Evolutionary conservation across 1,284 basidiomycete species (phyloP), one percentile per base, ranked within the genome.

Genomic region (Pseudozyma tsukubaensis): DNA sequence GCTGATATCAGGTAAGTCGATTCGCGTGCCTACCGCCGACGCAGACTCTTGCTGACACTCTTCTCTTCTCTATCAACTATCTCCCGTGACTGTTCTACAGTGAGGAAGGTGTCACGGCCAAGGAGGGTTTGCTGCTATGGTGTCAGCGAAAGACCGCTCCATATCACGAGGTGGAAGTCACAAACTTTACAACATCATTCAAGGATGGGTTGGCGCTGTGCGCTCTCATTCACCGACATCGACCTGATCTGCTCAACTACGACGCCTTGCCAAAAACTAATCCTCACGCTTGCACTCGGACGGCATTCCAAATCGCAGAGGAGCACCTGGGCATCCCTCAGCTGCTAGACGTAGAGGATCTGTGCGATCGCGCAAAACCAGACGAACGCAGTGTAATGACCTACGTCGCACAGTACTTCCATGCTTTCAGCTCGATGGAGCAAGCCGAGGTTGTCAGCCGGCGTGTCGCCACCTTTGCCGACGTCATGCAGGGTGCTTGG

Each of bases 331-430:
- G 55, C 21, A 69, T 65, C 19, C 75, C 96, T 91, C 93, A 94
- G 90, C 87, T 99, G 16, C 89, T 99, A 34, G 96, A 99, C 86
- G 95, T 99, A 0, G 92, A 94, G 62, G 96, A 99, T 87, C 85
- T 99, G n/a, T 97, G 94, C 81, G 94, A 96, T 79, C 89, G 91
- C 0, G 87, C 88, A 21, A 90, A 89, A 59, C 96, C 96, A 0
- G 96, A 99, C 84, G 96, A 99, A 85, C 90, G 94, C 48, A 94
- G 92, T 85, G 92, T 96, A 29, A 95, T 95, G 94, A 95, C 93
- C 3, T 96, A 95, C 77, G 90, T 95, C 56, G 96, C 96, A 39
- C 94, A 94, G 81, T 98, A 89, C 86, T 99, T 99, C 88, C 96
- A 99, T 84, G 96, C 96, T 0, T 99, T 99, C 85, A 96, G 94